Base-by-base conservation (phyloP, 225 moss, liverwort and hornwort genomes). In the Polytrichum formosum region DNA sequence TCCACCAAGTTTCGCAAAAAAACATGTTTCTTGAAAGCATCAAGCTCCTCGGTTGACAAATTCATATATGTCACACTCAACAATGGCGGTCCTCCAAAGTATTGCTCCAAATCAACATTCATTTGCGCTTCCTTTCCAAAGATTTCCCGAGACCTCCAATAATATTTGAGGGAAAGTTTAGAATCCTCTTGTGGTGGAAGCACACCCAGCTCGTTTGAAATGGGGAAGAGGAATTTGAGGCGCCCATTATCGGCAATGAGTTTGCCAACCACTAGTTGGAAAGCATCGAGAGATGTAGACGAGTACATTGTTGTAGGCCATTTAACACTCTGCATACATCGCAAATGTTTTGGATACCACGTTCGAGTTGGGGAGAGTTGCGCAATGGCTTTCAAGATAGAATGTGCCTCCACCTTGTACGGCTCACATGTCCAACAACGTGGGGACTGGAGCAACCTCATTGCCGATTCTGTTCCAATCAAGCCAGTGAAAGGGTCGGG, bases 401-500 rank as follows among this genome's bases (percentile, higher is more conserved):
- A 75, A 23, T 63, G 0, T 0, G 81, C 72, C 1, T 55, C 54
- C 16, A 18, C 0, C 2, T 80, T 64, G 20, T 81, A 81, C 0
- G 84, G 84, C 70, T 37, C 67, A 53, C 78, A 81, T 1, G 84
- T 75, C 75, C 78, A 84, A 22, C 84, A 84, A 29, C 65, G 78
- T 0, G 81, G 78, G 37, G 76, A 76, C 8, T 84, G 84, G 6
- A 81, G 76, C 23, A 84, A 73, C n/a, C 73, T 26, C 76, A 85
- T 71, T 27, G 84, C 81, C 4, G 84, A 81, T 55, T 85, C 81
- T 0, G 71, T 13, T 81, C 84, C 78, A 2, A 81, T 85, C 61
- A 84, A 61, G 7, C 81, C 78, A 1, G 81, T 85, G 61, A 85
- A 81, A 22, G 84, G 81, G 22, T 85, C 84, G 0, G 81, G 81